Evolutionary conservation across 441 rosid species (phyloP).

Genomic region (Pelargonium cotyledonis): DNA sequence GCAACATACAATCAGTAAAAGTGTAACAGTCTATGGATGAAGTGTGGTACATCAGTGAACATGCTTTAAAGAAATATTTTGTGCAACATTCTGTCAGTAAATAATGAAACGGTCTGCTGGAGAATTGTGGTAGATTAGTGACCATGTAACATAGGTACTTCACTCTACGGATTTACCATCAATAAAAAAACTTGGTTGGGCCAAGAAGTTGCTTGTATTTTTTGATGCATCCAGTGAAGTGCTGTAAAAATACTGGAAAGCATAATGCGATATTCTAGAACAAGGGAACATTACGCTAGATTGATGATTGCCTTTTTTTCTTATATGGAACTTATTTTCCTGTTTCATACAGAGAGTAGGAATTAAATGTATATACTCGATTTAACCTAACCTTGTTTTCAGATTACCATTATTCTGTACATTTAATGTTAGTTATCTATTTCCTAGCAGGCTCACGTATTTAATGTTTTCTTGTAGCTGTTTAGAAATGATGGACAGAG

Average conservation of each 20-base stretch:
- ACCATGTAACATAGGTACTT: background rate
- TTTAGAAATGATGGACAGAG: conserved; percentile 45
- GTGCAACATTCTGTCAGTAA: background rate
- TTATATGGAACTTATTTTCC: background rate
- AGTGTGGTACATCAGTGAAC: no score
- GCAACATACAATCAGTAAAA: background rate
- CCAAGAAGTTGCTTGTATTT: background rate
- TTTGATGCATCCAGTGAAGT: background rate
- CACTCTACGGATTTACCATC: background rate
- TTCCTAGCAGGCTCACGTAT: background rate
- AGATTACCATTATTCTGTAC: no score
- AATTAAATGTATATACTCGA: no score
- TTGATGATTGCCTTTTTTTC: background rate
- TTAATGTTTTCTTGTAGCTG: conserved; percentile 26
- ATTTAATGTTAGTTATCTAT: background rate
- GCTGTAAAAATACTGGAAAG: background rate
- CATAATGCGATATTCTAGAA: background rate
- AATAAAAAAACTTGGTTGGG: background rate
- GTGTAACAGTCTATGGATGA: no score
- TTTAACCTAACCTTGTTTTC: no score
- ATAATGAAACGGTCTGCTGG: background rate
- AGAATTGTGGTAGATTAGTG: background rate
- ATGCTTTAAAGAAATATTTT: background rate
- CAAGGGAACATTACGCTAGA: background rate
- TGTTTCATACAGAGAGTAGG: no score